phyloP scores from a whole-genome alignment of 495 filamentous ascomycete species.

The Penicillium subrubescens region DNA sequence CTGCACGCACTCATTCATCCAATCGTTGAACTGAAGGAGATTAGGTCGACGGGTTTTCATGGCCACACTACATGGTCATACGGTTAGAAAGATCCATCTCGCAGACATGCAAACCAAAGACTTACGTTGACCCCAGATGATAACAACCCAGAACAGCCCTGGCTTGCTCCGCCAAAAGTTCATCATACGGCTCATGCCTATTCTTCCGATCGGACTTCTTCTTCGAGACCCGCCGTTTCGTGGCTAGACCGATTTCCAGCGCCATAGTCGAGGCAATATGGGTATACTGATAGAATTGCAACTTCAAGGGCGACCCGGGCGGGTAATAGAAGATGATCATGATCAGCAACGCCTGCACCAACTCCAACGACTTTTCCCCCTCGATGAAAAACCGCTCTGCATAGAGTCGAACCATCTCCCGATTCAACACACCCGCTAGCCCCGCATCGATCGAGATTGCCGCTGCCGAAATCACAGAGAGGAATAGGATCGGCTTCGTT shows the following conservation, averaged over 20 bases:
- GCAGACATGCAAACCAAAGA: neutral
- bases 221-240: slow-evolving; percentile 30
- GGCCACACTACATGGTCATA: slow-evolving; percentile 37
- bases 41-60: slow-evolving; percentile 55
- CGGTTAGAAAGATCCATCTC: slow-evolving; percentile 7
- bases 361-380: slow-evolving; percentile 54
- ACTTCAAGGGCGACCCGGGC: slow-evolving; percentile 45
- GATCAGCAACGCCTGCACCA: slow-evolving; percentile 53
- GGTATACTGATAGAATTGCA: slow-evolving; percentile 57
- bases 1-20: slow-evolving; percentile 49
- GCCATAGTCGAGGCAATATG: slow-evolving; percentile 59
- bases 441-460: slow-evolving; percentile 43
- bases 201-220: slow-evolving; percentile 25
- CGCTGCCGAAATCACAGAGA: slow-evolving; percentile 52
- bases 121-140: slow-evolving; percentile 47
- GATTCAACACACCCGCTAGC: slow-evolving; percentile 47
- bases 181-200: slow-evolving; percentile 29
- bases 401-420: slow-evolving; percentile 49
- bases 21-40: slow-evolving; percentile 51
- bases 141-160: slow-evolving; percentile 52
- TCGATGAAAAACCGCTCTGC: slow-evolving; percentile 50
- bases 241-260: slow-evolving; percentile 53
- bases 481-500: slow-evolving; percentile 51
- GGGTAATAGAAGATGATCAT: slow-evolving; percentile 55
- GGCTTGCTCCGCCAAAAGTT: slow-evolving; percentile 43